These are phyloP conservation scores for Trichosanthes cucumerina DNA, from an alignment of 306 rosid genomes.

Conservation along the genomic window DNA sequence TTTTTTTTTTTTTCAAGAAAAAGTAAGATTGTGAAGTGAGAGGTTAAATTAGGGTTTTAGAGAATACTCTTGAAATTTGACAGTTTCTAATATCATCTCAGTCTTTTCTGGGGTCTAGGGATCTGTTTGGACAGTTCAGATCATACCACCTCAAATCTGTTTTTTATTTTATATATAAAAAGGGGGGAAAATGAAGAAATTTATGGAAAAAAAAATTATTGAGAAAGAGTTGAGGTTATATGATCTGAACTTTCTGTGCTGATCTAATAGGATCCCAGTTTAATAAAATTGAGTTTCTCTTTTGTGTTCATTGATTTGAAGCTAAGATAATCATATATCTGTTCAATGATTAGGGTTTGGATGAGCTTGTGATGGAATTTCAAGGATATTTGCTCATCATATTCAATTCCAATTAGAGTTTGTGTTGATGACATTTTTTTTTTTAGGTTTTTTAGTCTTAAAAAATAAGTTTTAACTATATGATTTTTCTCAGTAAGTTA, in stretches of 20 bases:
- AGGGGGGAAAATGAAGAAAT: neutral
- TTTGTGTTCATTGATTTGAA: neutral
- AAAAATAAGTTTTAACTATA: too few species aligned
- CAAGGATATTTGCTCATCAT: neutral
- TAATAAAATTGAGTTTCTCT: constrained; percentile 1
- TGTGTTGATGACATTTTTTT: too few species aligned
- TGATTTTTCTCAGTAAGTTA: too few species aligned
- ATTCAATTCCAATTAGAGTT: too few species aligned
- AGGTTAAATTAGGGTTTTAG: constrained; percentile 10
- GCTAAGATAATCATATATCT: neutral
- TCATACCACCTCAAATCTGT: constrained; percentile 14
- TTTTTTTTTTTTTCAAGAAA: neutral
- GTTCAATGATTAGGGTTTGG: neutral
- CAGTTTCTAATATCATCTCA: neutral
- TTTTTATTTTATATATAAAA: neutral
- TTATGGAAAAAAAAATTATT: neutral
- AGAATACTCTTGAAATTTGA: neutral
- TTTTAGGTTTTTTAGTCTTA: too few species aligned
- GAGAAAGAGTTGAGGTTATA: constrained; percentile 11
- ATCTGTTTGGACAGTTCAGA: constrained; percentile 10
- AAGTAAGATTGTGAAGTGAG: constrained; percentile 11
- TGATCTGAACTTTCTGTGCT: constrained; percentile 13
- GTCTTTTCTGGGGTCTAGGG: neutral
- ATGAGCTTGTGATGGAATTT: neutral
- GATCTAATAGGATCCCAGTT: neutral